Conservation (phyloP, 441 rosid genomes). For the Eruca vesicaria region DNA sequence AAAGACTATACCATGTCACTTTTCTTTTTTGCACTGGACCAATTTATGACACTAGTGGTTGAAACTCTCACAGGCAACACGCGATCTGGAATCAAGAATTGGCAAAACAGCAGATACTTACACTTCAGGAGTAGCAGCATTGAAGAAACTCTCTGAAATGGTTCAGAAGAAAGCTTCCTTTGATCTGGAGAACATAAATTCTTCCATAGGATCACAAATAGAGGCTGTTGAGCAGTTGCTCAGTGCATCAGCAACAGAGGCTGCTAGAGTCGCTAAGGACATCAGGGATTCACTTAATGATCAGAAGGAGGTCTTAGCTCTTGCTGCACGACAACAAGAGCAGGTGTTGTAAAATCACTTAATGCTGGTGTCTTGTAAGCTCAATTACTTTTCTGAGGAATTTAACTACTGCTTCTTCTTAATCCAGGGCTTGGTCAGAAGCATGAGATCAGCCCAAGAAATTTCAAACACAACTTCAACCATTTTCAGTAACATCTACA, state of each 20-base stretch:
- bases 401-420: not conserved
- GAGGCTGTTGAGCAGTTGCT: conserved; percentile 65
- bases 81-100: conserved; percentile 54
- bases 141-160: conserved; percentile 53
- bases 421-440: conserved; percentile 55
- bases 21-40: not conserved
- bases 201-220: conserved; percentile 46
- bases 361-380: not conserved
- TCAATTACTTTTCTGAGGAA: not conserved
- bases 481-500: conserved; percentile 54
- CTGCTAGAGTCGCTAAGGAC: conserved; percentile 50
- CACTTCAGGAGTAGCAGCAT: conserved; percentile 50
- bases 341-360: conserved; percentile 44
- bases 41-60: conserved; percentile 8
- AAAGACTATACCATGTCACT: not conserved
- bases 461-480: conserved; percentile 56
- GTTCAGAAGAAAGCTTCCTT: conserved; percentile 51
- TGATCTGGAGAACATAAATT: conserved; percentile 51
- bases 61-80: conserved; percentile 54
- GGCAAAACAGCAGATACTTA: conserved; percentile 51
- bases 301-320: conserved; percentile 59
- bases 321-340: conserved; percentile 64
- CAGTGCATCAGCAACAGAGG: conserved; percentile 48
- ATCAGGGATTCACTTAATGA: conserved; percentile 60
- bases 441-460: conserved; percentile 57